Evolutionary conservation across 1,284 basidiomycete species (phyloP), one percentile per base, ranked within the genome.

Genomic region (Ceratobasidium sp.): DNA sequence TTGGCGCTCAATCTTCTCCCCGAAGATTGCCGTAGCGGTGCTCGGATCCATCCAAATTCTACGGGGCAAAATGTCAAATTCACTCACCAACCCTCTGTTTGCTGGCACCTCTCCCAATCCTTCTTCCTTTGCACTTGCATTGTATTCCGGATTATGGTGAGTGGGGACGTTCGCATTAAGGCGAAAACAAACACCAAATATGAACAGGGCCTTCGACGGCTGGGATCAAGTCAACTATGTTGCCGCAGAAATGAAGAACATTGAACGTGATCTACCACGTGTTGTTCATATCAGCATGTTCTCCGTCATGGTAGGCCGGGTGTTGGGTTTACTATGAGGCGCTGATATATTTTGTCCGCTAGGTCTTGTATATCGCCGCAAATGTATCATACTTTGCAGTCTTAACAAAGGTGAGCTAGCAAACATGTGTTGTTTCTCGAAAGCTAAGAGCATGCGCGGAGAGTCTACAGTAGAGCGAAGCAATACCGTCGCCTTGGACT

Each of bases 401-500:
- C 1, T 88, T 99, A n/a, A 92, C 96, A 79, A 92, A 92, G 82
- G 89, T 89, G 76, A 80, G 85, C 35, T 84, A 85, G 15, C 10
- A n/a, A 8, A 63, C 45, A 33, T 26, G 15, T n/a, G 65, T 17
- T 23, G 28, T 15, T 53, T 47, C 8, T 1, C 47, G n/a, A 39
- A 35, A 31, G 35, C 68, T 69, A 56, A 60, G 45, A 23, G 37
- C 28, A 47, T 64, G 54, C 23, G 45, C 47, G 71, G 39, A 75
- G 78, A 92, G 90, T 84, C 81, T 47, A 89, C 87, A 8, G 92
- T 94, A 17, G 89, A 87, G n/a, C 83, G 88, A 58, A 94, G 93
- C 78, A 99, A 99, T 80, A 98, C 97, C 0, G 95, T 98, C 23
- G 97, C 96, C 0, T 87, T 97, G 78, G 97, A 99, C 83, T 99